Percentiles rank a stretch among this genome's conserved stretches.
These are phyloP conservation scores for Begonia peltatifolia DNA, from an alignment of 306 rosid species.

Conservation along the genomic window DNA sequence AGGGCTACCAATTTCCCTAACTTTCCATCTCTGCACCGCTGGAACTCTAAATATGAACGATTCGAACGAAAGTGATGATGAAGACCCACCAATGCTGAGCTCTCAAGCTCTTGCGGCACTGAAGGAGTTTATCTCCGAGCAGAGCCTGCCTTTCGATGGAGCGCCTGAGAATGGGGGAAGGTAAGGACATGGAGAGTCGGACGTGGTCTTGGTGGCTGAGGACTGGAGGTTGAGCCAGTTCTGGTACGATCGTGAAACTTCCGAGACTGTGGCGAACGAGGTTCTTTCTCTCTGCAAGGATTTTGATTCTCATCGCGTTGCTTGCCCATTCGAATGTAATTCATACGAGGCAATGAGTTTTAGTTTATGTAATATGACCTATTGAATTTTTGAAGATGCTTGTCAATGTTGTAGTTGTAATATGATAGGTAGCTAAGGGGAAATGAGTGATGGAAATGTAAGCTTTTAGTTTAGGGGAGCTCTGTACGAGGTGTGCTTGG, in stretches of 20 bases:
- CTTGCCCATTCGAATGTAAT: slow-evolving; percentile 11
- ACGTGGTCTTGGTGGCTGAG: slow-evolving; percentile 68
- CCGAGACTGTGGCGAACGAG: slow-evolving; percentile 60
- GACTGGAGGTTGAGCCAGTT: slow-evolving; percentile 94
- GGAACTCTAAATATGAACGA: too few relatives aligned
- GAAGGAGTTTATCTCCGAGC: slow-evolving; percentile 62
- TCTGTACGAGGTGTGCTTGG: too few relatives aligned
- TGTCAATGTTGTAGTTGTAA: too few relatives aligned
- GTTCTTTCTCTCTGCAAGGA: slow-evolving; percentile 40
- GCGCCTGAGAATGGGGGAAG: slow-evolving; percentile 12
- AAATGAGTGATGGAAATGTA: too few relatives aligned
- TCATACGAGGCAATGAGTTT: too few relatives aligned
- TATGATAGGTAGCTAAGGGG: too few relatives aligned
- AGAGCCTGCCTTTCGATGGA: slow-evolving; percentile 22
- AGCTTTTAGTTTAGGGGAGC: too few relatives aligned
- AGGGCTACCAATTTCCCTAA: too few relatives aligned
- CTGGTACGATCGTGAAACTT: slow-evolving; percentile 76
- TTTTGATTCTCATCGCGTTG: slow-evolving; percentile 39
- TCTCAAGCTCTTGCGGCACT: slow-evolving; percentile 67
- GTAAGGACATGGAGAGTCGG: slow-evolving; percentile 9
- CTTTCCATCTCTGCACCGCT: too few relatives aligned
- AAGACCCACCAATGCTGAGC: slow-evolving; percentile 59
- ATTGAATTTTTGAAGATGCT: too few relatives aligned
- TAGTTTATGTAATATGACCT: too few relatives aligned
- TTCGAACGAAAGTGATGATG: slow-evolving; percentile 11